Evolutionary conservation across 2,329 filamentous ascomycete species (phyloP), one percentile per base, ranked within the genome.

Genomic region (Calonectria pseudoturangicola): DNA sequence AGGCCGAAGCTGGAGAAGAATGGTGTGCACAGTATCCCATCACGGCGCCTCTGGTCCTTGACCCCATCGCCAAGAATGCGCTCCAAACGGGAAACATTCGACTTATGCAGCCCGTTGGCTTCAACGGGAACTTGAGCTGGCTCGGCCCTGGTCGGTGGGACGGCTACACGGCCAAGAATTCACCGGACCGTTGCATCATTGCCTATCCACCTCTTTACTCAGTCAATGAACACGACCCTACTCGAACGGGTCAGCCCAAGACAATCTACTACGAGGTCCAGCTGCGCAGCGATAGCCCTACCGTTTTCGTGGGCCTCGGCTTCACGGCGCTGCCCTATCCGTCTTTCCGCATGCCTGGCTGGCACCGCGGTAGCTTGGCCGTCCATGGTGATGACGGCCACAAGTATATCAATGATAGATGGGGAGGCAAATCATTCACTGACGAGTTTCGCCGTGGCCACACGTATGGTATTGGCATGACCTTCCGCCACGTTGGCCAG

Each of bases 301-400:
- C 89, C 70, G 83, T 88, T 65, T 85, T 84, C 47, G 85, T 96
- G 1, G 93, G 92, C 0, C 81, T 96, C 12, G 94, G 94, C 12
- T 95, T 92, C 82, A 85, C 89, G 0, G 94, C 93, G 1, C 89
- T 93, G 60, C 94, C 94, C 9, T 96, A 95, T 80, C 94, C 94
- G 8, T 87, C 89, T 0, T 96, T 95, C 86, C 89, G 94, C 9
- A 88, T 96, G 72, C 94, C 94, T 0, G 94, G 94, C 2, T 96
- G 94, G 94, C 93, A 97, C 81, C 89, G 94, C 41, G 94, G 90
- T 21, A 93, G 91, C 74, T 80, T 96, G 16, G 94, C 88, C 1
- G 91, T 96, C n/a, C 94, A 96, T 81, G 92, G 93, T 58, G 94
- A 96, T 82, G 94, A 96, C 82, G 94, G 94, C 0, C 89, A 93